A percentile compares a stretch with the other conserved stretches of the same genome.
Evolutionary conservation across 805 yeast genomes (phyloP).

Genomic region (Wickerhamomyces ciferrii): DNA sequence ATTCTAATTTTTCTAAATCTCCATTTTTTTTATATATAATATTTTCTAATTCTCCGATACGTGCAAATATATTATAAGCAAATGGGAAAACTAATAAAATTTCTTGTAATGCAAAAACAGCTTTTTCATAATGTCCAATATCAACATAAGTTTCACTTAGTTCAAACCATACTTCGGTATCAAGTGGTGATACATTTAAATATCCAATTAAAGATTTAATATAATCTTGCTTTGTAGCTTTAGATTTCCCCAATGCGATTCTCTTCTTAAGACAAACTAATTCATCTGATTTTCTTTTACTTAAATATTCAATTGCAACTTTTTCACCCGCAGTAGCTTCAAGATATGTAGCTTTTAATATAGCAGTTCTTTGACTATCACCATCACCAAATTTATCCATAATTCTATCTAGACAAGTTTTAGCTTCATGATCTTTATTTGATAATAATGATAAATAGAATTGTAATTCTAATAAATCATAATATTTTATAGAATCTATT

Average conservation of each 20-base stretch:
- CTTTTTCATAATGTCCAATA: constrained; percentile 60
- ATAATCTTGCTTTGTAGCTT: constrained; percentile 31
- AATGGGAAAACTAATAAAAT: constrained; percentile 61
- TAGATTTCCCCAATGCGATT: constrained; percentile 11
- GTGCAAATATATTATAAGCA: constrained; percentile 61
- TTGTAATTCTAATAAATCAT: constrained; percentile 62
- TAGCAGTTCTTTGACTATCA: constrained; percentile 48
- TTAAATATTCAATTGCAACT: constrained; percentile 32
- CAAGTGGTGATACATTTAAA: constrained; percentile 66
- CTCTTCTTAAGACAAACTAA: constrained; percentile 18
- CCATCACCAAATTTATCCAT: constrained; percentile 61
- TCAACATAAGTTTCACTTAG: constrained; percentile 58
- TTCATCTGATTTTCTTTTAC: constrained; percentile 20
- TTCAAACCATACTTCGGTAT: constrained; percentile 75
- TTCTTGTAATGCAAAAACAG: constrained; percentile 66
- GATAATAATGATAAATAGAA: constrained; percentile 59
- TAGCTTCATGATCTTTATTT: constrained; percentile 69
- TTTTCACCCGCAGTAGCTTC: constrained; percentile 46
- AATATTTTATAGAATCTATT: constrained; percentile 35
- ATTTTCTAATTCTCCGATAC: constrained; percentile 51
- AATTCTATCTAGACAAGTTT: constrained; percentile 54
- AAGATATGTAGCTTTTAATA: constrained; percentile 48
- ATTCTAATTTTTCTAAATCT: constrained; percentile 4
- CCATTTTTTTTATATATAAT: constrained; percentile 7
- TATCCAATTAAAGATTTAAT: constrained; percentile 48